phyloP scores from a whole-genome alignment of 352 stramenopile species.

The Pythium guiyangense region DNA sequence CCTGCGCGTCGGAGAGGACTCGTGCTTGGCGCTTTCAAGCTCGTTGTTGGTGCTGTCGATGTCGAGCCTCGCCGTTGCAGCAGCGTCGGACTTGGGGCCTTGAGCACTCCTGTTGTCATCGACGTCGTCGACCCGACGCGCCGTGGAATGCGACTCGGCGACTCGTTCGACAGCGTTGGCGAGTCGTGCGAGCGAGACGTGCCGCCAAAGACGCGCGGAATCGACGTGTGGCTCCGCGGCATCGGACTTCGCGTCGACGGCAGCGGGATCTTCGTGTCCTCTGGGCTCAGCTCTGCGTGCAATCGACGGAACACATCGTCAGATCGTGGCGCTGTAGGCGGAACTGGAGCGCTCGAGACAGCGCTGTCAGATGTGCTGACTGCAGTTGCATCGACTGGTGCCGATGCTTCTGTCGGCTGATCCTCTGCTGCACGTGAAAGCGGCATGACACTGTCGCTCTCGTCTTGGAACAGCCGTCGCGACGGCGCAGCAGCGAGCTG shows the following conservation, averaged over 20 bases:
- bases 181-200: slow-evolving; percentile 12
- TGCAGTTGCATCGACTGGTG: background rate
- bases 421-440: background rate
- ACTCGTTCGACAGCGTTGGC: slow-evolving; percentile 2
- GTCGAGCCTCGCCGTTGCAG: background rate
- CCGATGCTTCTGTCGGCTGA: too few species aligned
- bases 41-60: background rate
- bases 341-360: slow-evolving; percentile 1
- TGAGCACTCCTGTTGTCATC: background rate
- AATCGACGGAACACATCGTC: slow-evolving; percentile 15
- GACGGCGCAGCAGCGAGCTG: background rate
- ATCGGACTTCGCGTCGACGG: slow-evolving; percentile 6
- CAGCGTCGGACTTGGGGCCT: background rate
- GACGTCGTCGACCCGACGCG: background rate
- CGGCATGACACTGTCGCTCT: background rate
- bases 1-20: background rate
- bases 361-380: background rate
- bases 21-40: background rate
- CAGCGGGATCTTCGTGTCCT: slow-evolving; percentile 15
- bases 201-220: background rate
- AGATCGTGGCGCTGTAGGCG: slow-evolving; percentile 4
- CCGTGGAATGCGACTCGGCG: slow-evolving; percentile 5
- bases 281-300: slow-evolving; percentile 6
- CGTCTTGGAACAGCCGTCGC: slow-evolving; percentile 12
- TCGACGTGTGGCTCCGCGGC: too few species aligned